phyloP scores from a whole-genome alignment of 495 filamentous ascomycete species.

The Aspergillus kassunensis region DNA sequence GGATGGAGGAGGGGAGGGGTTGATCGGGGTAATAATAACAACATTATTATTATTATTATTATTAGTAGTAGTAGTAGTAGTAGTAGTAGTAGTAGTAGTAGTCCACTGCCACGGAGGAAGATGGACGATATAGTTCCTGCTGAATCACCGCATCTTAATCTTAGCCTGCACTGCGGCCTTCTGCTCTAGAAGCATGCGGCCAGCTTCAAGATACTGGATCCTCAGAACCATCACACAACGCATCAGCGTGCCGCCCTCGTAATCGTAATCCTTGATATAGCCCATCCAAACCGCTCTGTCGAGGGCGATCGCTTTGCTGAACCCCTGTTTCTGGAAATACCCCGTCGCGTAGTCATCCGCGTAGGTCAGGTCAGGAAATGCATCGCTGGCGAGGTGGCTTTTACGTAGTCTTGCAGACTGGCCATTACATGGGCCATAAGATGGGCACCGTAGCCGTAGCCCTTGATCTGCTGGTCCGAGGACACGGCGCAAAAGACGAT shows the following conservation, averaged over 20 bases:
- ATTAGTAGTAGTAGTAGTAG: too few relatives aligned
- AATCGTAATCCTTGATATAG: conserved; percentile 99
- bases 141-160: conserved; percentile 87
- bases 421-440: conserved; percentile 93
- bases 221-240: conserved; percentile 96
- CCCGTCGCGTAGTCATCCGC: conserved; percentile 99
- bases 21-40: too few relatives aligned
- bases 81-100: conserved; percentile 54
- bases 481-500: conserved; percentile 99
- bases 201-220: conserved; percentile 88
- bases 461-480: conserved; percentile 97
- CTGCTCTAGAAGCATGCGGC: conserved; percentile 93
- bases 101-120: conserved; percentile 81
- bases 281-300: conserved; percentile 97
- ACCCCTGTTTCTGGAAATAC: conserved; percentile 99
- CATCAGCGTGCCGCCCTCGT: conserved; percentile 98
- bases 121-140: conserved; percentile 84
- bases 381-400: conserved; percentile 93
- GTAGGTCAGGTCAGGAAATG: conserved; percentile 98
- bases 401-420: conserved; percentile 73
- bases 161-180: conserved; percentile 93
- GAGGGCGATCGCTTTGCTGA: conserved; percentile 96
- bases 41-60: too few relatives aligned
- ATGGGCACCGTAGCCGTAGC: conserved; percentile 96
- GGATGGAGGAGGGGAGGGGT: conserved; percentile 77